These are phyloP conservation scores for Farysia itapuensis DNA, from an alignment of 1,284 basidiomycete species.

Conservation along the genomic window DNA sequence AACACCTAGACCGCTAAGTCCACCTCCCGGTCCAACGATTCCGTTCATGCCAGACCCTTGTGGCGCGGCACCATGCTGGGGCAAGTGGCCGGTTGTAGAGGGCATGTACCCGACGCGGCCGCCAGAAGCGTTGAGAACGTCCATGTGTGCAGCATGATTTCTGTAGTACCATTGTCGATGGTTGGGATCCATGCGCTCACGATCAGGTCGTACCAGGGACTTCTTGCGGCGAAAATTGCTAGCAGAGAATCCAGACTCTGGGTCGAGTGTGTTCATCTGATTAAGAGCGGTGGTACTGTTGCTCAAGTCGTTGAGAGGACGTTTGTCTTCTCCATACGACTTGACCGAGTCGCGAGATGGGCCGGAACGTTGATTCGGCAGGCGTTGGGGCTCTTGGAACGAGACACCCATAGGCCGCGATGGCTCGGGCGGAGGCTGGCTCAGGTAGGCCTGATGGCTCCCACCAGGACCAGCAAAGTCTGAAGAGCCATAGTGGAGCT, in stretches of 20 bases:
- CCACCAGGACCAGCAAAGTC: slow-evolving; percentile 5
- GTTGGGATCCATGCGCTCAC: slow-evolving; percentile 92
- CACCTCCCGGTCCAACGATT: slow-evolving; percentile 54
- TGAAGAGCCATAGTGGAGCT: too few species aligned
- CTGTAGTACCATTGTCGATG: slow-evolving; percentile 96
- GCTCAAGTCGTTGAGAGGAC: slow-evolving; percentile 29
- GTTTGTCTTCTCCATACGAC: slow-evolving; percentile 37
- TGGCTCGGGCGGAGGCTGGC: slow-evolving; percentile 1
- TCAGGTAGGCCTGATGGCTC: slow-evolving; percentile 13
- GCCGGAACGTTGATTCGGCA: slow-evolving; percentile 21
- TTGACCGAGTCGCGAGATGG: slow-evolving; percentile 45
- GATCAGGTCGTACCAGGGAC: slow-evolving; percentile 87
- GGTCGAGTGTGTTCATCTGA: slow-evolving; percentile 41
- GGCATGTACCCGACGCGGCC: slow-evolving; percentile 55
- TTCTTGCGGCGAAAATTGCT: slow-evolving; percentile 73
- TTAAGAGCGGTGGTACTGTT: slow-evolving; percentile 29
- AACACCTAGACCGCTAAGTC: slow-evolving; percentile 57
- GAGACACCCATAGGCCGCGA: slow-evolving; percentile 31
- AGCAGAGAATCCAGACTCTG: slow-evolving; percentile 46
- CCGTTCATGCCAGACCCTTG: slow-evolving; percentile 36
- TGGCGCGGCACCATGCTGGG: slow-evolving; percentile 55
- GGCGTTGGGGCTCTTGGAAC: slow-evolving; percentile 45
- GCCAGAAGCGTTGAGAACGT: slow-evolving; percentile 40
- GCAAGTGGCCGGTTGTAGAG: slow-evolving; percentile 57
- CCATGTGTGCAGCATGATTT: slow-evolving; percentile 79